phyloP scores from a whole-genome alignment of 768 basidiomycete species.

The Kondoa subrosea region DNA sequence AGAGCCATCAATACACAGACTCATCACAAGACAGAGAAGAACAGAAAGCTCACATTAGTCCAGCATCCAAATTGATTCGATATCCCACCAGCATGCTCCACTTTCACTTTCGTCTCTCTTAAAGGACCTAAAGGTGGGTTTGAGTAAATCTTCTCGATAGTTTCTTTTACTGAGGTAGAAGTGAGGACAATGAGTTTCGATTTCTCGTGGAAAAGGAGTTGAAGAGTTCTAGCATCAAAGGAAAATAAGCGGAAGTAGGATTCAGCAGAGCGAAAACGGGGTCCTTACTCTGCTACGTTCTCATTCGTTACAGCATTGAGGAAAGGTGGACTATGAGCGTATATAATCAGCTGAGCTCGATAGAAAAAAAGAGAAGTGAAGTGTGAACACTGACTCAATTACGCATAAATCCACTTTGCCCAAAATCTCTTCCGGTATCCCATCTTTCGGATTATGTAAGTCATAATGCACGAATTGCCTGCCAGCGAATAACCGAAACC shows the following conservation, averaged over 20 bases:
- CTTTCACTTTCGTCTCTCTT: not conserved
- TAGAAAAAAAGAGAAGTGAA: not conserved
- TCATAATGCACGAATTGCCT: conserved; percentile 19
- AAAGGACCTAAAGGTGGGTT: conserved; percentile 4
- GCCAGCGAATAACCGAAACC: conserved; percentile 12
- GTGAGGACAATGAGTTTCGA: conserved; percentile 5
- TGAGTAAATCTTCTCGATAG: not conserved
- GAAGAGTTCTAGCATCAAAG: not conserved
- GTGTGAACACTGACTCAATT: conserved; percentile 10
- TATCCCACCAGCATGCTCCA: conserved; percentile 8
- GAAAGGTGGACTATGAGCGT: conserved; percentile 13
- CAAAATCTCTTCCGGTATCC: conserved; percentile 8
- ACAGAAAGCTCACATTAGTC: not conserved
- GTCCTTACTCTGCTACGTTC: not conserved
- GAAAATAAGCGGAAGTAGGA: not conserved
- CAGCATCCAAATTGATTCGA: conserved; percentile 1
- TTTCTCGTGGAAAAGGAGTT: not conserved
- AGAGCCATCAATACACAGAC: not conserved
- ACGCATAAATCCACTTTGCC: conserved; percentile 19
- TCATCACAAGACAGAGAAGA: not conserved
- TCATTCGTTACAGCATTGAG: conserved; percentile 13
- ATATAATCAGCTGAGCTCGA: not conserved
- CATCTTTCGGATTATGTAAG: conserved; percentile 13
- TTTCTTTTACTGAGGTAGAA: not conserved
- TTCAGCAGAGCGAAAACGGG: not conserved